A percentile compares a stretch with the other conserved stretches of the same genome.
phyloP scores from a whole-genome alignment of 345 rosid genomes.

The Rubroshorea leprosula region DNA sequence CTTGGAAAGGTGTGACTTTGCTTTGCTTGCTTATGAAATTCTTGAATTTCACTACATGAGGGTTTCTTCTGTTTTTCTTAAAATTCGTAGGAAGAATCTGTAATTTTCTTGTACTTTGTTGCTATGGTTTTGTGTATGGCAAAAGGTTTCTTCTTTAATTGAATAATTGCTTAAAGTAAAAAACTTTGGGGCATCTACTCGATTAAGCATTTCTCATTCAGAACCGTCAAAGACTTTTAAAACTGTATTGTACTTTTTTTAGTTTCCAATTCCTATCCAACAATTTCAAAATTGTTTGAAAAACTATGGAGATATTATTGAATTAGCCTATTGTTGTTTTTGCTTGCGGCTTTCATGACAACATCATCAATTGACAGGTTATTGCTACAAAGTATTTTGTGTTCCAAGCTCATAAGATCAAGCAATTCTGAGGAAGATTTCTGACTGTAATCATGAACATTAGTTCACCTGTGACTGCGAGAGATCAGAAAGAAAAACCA shows the following conservation, averaged over 20 bases:
- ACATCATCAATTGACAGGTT: background rate
- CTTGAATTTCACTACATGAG: background rate
- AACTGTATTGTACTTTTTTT: too few species aligned
- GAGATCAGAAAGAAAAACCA: slow-evolving; percentile 41
- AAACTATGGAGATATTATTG: background rate
- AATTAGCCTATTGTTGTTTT: background rate
- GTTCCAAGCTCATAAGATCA: slow-evolving; percentile 2
- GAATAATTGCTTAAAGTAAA: slow-evolving; percentile 2
- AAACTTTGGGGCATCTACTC: background rate
- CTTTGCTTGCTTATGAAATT: background rate
- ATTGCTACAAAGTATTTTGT: slow-evolving; percentile 1
- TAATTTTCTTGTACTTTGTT: slow-evolving; percentile 1
- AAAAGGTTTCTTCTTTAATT: too few species aligned
- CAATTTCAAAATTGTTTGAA: background rate
- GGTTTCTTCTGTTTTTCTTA: background rate
- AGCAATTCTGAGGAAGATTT: slow-evolving; percentile 16
- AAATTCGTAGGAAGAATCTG: background rate
- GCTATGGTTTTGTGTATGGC: background rate
- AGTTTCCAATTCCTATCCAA: background rate
- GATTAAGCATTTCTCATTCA: slow-evolving; percentile 5
- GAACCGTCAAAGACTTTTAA: too few species aligned
- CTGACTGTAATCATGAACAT: slow-evolving; percentile 26
- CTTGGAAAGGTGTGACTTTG: background rate
- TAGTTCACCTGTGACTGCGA: slow-evolving; percentile 21
- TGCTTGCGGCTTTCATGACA: background rate